Conservation (phyloP, 2,329 filamentous ascomycete species). For the Hyphodiscus sp. region DNA sequence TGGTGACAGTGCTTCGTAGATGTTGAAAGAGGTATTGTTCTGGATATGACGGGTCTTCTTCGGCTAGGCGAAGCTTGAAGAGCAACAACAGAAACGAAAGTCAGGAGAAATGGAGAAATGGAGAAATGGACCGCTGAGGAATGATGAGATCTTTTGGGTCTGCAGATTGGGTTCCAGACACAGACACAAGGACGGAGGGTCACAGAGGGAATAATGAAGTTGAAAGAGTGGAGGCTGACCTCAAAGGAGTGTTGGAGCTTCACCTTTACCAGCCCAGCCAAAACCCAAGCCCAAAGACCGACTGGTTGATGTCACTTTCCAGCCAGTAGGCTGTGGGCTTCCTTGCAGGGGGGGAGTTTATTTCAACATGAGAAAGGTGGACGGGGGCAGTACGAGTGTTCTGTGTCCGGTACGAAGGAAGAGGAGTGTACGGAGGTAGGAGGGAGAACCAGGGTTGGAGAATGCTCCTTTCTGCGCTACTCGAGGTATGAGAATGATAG, state of each 20-base stretch:
- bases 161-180: slow-evolving; percentile 14
- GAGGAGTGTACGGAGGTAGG: not conserved
- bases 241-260: slow-evolving; percentile 22
- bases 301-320: slow-evolving; percentile 26
- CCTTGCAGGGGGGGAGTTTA: slow-evolving; percentile 2
- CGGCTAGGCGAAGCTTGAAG: slow-evolving; percentile 5
- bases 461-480: not conserved
- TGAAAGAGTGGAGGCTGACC: slow-evolving; percentile 21
- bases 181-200: slow-evolving; percentile 5
- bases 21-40: slow-evolving; percentile 1
- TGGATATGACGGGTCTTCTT: not conserved
- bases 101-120: not conserved
- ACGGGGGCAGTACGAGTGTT: not conserved
- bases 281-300: slow-evolving; percentile 12
- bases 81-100: slow-evolving; percentile 5
- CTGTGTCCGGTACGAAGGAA: not conserved
- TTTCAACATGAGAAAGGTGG: not conserved
- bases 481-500: not conserved
- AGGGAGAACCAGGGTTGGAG: not conserved
- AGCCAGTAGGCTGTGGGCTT: slow-evolving; percentile 7
- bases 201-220: slow-evolving; percentile 14
- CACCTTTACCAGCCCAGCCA: not conserved
- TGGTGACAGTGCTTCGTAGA: not conserved
- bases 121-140: slow-evolving; percentile 1
- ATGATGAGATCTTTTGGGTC: slow-evolving; percentile 6